A percentile compares a stretch with the other conserved stretches of the same genome.
Conservation (phyloP, 768 basidiomycete genomes). For the Solioccasus polychromus region DNA sequence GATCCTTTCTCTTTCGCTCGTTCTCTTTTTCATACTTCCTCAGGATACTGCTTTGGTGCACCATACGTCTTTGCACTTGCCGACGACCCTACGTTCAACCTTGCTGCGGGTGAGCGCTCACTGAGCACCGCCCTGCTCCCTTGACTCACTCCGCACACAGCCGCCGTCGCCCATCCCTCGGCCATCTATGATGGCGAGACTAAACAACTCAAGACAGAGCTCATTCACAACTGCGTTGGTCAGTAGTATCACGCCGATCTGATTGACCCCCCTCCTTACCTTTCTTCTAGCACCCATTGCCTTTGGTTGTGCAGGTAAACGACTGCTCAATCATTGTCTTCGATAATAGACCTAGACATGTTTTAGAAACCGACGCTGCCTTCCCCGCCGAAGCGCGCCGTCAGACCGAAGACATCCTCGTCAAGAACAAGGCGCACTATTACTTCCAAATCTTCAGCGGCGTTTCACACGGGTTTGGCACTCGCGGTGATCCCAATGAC, state of each 20-base stretch:
- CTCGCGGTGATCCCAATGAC: conserved; percentile 30
- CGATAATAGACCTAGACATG: neutral
- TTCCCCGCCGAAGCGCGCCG: conserved; percentile 54
- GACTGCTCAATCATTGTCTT: neutral
- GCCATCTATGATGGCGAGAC: conserved; percentile 5
- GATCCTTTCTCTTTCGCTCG: neutral
- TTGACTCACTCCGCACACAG: conserved; percentile 24
- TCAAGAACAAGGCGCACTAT: conserved; percentile 48
- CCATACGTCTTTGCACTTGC: conserved; percentile 49
- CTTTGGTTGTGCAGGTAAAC: conserved; percentile 52
- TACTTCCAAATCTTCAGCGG: conserved; percentile 57
- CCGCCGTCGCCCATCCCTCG: conserved; percentile 57
- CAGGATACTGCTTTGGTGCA: conserved; percentile 60
- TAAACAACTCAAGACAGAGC: conserved; percentile 40
- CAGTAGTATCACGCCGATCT: conserved; percentile 13
- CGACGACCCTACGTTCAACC: conserved; percentile 35
- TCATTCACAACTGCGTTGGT: conserved; percentile 50
- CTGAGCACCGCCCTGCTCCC: neutral
- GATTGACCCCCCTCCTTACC: neutral
- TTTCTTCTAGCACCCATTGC: conserved; percentile 47
- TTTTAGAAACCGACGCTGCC: conserved; percentile 49
- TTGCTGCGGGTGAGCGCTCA: conserved; percentile 42
- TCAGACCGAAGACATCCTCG: conserved; percentile 54
- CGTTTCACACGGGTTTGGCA: conserved; percentile 37
- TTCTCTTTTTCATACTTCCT: neutral